Base-by-base conservation (phyloP, 2,329 filamentous ascomycete species). In the Colletotrichum musicola region DNA sequence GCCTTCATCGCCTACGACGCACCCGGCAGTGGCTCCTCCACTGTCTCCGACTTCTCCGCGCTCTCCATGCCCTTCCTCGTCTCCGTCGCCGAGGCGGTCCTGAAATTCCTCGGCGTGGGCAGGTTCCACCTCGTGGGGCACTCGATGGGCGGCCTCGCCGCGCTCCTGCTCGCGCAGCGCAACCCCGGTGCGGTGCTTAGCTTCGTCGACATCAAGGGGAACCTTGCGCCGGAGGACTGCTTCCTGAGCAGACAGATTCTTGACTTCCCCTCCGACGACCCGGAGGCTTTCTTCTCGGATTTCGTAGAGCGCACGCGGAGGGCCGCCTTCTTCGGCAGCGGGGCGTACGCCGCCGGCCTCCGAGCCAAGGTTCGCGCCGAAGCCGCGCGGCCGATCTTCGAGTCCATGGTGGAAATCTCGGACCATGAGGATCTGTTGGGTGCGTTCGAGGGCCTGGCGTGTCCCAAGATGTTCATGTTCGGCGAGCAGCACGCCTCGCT, bases 171-270 rank as follows among this genome's bases (percentile, higher is more conserved):
- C 4, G 74, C 73, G 6, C 61, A 62, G n/a, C 44, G 12, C 2
- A 47, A 51, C 10, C 69, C 66, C 0, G 30, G 25, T 3, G 27
- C 58, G 2, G 62, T 74, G 1, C 62, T 67, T 51, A 74, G 72
- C 62, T 76, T 76, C 58, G 53, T 66, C 62, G 62, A 75, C 63
- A 75, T 76, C 69, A 75, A 76, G 49, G 74, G 74, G 10, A 76
- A 76, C 56, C 68, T 76, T 3, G 71, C 69, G 1, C 71, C 72
- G 0, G 75, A 76, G 25, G 74, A 76, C 53, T 76, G 74, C 56
- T 75, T 75, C 38, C 62, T 76, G 6, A 73, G 68, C 18, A 69
- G 75, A 6, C 74, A 75, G 49, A 71, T 75, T 12, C 61, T 74
- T 3, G 40, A 66, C 13, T 66, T 57, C 6, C 62, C 56, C 3